A percentile compares a stretch with the other conserved stretches of the same genome.
Evolutionary conservation across 75 land plant species (phyloP).

Genomic region (Pinus albicaulis): DNA sequence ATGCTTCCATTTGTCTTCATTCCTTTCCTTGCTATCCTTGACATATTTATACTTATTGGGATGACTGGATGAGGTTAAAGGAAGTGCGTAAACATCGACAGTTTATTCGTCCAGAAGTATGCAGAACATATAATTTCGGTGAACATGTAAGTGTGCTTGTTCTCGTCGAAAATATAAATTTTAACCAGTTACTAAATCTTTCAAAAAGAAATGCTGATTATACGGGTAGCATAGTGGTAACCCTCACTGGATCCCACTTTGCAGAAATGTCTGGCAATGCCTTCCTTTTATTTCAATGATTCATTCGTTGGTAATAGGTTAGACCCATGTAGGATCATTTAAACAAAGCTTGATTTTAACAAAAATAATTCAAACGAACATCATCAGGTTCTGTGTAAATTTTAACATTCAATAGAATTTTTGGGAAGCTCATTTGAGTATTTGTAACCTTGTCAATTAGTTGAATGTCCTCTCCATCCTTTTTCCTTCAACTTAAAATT

Average conservation of each 20-base stretch:
- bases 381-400: background rate
- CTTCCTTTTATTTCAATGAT: background rate
- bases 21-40: constrained; percentile 39
- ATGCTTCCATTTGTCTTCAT: background rate
- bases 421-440: no score
- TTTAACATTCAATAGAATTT: background rate
- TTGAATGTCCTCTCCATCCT: no score
- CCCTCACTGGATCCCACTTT: background rate
- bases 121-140: constrained; percentile 98
- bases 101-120: constrained; percentile 95
- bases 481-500: no score
- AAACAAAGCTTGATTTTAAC: background rate
- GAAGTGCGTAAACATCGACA: constrained; percentile 84
- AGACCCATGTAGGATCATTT: background rate
- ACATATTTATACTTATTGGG: constrained; percentile 88
- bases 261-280: constrained; percentile 2
- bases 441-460: no score
- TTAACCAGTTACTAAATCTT: background rate
- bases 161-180: background rate
- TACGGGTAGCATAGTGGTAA: background rate
- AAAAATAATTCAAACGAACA: background rate
- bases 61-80: constrained; percentile 96
- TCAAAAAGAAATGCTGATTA: background rate
- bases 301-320: background rate
- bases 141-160: constrained; percentile 75